phyloP scores from a whole-genome alignment of 192 early-diverging fungal genomes.

The Pilobolus umbonatus region DNA sequence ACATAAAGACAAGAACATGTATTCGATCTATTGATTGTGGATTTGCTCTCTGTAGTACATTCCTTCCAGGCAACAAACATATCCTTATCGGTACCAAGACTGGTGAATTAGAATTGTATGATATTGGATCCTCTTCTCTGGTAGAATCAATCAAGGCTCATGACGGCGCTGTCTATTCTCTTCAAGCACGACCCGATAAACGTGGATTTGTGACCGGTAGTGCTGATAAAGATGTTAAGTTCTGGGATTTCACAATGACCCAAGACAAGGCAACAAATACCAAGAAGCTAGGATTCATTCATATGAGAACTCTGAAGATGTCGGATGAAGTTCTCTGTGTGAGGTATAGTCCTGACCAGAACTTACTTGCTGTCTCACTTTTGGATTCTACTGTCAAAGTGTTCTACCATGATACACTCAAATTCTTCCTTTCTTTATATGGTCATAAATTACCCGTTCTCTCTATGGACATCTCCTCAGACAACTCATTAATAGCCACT shows the following conservation, averaged over 20 bases:
- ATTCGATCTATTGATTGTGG: conserved; percentile 89
- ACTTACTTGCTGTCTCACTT: conserved; percentile 84
- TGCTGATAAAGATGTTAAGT: conserved; percentile 94
- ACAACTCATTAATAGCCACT: conserved; percentile 85
- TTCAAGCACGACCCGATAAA: conserved; percentile 82
- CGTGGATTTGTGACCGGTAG: conserved; percentile 87
- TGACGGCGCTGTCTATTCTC: conserved; percentile 81
- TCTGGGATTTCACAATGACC: conserved; percentile 92
- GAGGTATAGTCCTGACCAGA: conserved; percentile 77
- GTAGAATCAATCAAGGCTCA: conserved; percentile 90
- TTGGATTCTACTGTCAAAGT: conserved; percentile 96
- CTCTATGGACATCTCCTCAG: conserved; percentile 98
- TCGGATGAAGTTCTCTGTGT: conserved; percentile 90
- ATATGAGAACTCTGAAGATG: conserved; percentile 90
- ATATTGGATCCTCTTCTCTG: conserved; percentile 77
- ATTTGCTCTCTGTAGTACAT: conserved; percentile 86
- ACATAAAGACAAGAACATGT: conserved; percentile 73
- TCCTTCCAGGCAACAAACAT: conserved; percentile 86
- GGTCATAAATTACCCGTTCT: conserved; percentile 95
- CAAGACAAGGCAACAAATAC: conserved; percentile 33
- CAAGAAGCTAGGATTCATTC: conserved; percentile 72
- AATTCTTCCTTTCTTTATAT: conserved; percentile 95
- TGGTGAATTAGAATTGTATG: conserved; percentile 87
- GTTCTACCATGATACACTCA: conserved; percentile 94
- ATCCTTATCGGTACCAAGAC: conserved; percentile 92